These are phyloP conservation scores for Begonia loranthoides DNA, from an alignment of 306 rosid species.

Conservation along the genomic window DNA sequence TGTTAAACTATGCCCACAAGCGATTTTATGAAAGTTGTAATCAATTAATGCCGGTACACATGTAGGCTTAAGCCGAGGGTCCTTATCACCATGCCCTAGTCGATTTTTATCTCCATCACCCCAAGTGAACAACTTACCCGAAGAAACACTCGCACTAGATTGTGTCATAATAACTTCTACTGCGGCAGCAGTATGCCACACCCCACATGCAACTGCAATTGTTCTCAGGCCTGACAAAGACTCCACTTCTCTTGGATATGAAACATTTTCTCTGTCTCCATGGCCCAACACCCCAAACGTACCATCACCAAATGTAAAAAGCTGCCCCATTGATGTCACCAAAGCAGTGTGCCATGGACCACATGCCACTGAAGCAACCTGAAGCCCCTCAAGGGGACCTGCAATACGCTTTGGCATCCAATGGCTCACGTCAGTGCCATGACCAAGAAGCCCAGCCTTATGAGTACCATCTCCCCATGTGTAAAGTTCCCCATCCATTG, in stretches of 20 bases:
- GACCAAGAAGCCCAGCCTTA: slow-evolving; percentile 76
- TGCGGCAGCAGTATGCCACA: slow-evolving; percentile 99
- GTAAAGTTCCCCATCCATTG: slow-evolving; percentile 90
- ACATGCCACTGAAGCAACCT: slow-evolving; percentile 79
- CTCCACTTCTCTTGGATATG: slow-evolving; percentile 89
- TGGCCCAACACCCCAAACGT: slow-evolving; percentile 97
- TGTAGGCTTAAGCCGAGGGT: slow-evolving; percentile 84
- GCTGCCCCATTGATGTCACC: slow-evolving; percentile 85
- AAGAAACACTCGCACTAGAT: slow-evolving; percentile 74
- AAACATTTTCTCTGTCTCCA: slow-evolving; percentile 64
- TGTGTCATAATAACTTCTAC: slow-evolving; percentile 86
- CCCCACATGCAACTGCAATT: slow-evolving; percentile 90
- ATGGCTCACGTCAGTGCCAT: slow-evolving; percentile 72
- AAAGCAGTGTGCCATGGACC: slow-evolving; percentile 99
- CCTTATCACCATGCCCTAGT: slow-evolving; percentile 93
- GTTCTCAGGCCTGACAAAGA: slow-evolving; percentile 95
- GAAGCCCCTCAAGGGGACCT: slow-evolving; percentile 90
- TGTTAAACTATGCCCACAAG: slow-evolving; percentile 90
- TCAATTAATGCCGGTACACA: slow-evolving; percentile 78
- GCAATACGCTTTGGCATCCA: slow-evolving; percentile 88
- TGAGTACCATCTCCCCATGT: slow-evolving; percentile 88
- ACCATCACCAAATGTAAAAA: slow-evolving; percentile 95
- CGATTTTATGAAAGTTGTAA: slow-evolving; percentile 75
- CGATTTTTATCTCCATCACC: slow-evolving; percentile 99
- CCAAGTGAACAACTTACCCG: slow-evolving; percentile 97